Conservation (phyloP, 495 filamentous ascomycete genomes). For the Aspergillus coremiiformis region DNA sequence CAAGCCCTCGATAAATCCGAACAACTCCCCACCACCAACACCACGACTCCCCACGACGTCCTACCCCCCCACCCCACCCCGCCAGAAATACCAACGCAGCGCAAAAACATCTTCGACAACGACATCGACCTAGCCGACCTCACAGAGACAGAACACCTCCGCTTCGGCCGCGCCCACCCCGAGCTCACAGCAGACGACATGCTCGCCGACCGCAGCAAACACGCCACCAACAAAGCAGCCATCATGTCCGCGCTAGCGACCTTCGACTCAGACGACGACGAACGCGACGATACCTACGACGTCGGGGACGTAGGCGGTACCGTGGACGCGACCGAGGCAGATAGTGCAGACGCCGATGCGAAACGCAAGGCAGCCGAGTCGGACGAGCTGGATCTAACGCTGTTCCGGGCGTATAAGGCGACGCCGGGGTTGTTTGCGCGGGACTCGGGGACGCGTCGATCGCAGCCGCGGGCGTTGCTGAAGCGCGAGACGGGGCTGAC, state of each 20-base stretch:
- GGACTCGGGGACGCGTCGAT: conserved; percentile 58
- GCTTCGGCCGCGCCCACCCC: conserved; percentile 65
- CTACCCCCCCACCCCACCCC: conserved; percentile 38
- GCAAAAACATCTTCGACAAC: conserved; percentile 63
- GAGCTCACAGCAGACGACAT: conserved; percentile 57
- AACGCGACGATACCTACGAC: conserved; percentile 96
- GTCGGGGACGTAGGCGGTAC: conserved; percentile 83
- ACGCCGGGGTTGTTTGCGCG: conserved; percentile 59
- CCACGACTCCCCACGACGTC: conserved; percentile 20
- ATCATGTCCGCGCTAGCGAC: conserved; percentile 86
- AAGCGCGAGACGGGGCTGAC: conserved; percentile 78
- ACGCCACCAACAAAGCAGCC: conserved; percentile 67
- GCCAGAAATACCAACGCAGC: conserved; percentile 24
- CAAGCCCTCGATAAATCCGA: conserved; percentile 35
- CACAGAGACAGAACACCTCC: conserved; percentile 49
- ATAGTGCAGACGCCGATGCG: conserved; percentile 26
- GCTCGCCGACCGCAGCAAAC: conserved; percentile 44
- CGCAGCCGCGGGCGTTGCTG: conserved; percentile 52
- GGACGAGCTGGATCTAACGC: conserved; percentile 38
- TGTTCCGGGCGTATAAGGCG: conserved; percentile 63
- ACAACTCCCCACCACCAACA: conserved; percentile 26
- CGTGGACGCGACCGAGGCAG: conserved; percentile 51
- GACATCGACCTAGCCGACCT: conserved; percentile 68
- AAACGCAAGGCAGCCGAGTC: conserved; percentile 24
- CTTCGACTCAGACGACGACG: conserved; percentile 93